Evolutionary conservation across 176 grass and related monocot species (phyloP).

Genomic region (Avena eriantha): DNA sequence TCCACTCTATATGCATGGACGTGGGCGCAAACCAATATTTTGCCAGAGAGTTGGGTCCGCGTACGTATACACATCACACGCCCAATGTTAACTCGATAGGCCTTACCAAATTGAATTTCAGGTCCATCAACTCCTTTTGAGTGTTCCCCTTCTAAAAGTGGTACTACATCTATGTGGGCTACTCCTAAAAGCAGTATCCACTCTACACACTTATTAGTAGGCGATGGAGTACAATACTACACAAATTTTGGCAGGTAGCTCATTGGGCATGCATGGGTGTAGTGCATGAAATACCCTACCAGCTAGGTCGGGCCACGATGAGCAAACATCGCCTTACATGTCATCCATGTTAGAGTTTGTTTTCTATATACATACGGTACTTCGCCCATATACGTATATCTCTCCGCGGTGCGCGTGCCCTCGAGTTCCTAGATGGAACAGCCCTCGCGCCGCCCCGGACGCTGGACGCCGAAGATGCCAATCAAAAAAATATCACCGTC

Average conservation of each 20-base stretch:
- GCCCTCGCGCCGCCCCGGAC: too few relatives aligned
- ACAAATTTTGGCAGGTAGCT: neutral
- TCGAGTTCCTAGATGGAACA: too few relatives aligned
- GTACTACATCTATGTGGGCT: neutral
- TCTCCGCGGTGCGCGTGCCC: too few relatives aligned
- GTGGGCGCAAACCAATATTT: neutral
- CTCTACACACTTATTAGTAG: neutral
- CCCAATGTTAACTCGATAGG: neutral
- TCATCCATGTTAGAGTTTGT: too few relatives aligned
- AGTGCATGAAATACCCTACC: neutral
- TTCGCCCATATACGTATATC: too few relatives aligned
- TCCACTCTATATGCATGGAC: neutral
- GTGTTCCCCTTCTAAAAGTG: neutral
- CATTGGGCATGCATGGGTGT: neutral
- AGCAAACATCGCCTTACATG: too few relatives aligned
- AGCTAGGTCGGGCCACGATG: neutral
- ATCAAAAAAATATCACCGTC: too few relatives aligned
- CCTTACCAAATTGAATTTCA: neutral
- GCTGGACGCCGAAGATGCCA: too few relatives aligned
- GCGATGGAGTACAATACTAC: neutral
- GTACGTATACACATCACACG: neutral
- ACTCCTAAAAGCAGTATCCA: neutral
- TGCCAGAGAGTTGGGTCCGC: constrained; percentile 1
- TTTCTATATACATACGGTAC: too few relatives aligned
- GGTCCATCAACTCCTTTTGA: neutral